These are phyloP conservation scores for Artemisia princeps DNA, from an alignment of 140 eudicot genomes.

Conservation along the genomic window DNA sequence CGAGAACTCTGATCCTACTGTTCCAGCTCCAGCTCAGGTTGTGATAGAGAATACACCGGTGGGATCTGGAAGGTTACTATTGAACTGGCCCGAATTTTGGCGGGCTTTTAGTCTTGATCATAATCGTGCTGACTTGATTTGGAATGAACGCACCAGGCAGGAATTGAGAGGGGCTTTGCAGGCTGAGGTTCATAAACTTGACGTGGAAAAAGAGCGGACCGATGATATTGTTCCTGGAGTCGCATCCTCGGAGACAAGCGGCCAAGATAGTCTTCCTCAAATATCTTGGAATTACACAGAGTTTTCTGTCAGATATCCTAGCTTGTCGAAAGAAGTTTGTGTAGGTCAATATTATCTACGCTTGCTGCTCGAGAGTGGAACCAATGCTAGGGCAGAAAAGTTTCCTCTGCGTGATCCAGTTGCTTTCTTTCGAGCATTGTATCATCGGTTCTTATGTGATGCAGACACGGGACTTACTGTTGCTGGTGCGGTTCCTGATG, in stretches of 20 bases:
- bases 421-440: constrained; percentile 83
- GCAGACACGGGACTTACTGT: constrained; percentile 96
- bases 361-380: constrained; percentile 84
- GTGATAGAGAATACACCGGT: constrained; percentile 79
- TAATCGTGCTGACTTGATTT: constrained; percentile 92
- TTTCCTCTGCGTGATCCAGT: constrained; percentile 91
- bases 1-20: constrained; percentile 46
- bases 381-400: constrained; percentile 62
- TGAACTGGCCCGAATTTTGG: constrained; percentile 97
- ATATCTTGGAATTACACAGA: constrained; percentile 96
- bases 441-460: constrained; percentile 91
- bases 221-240: constrained; percentile 85
- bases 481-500: constrained; percentile 97
- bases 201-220: constrained; percentile 85
- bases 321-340: constrained; percentile 95
- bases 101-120: constrained; percentile 95
- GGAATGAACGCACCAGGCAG: constrained; percentile 98
- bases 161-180: constrained; percentile 74
- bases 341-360: constrained; percentile 93
- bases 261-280: constrained; percentile 64
- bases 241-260: constrained; percentile 38
- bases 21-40: constrained; percentile 99
- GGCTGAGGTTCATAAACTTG: constrained; percentile 92
- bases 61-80: constrained; percentile 83
- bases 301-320: constrained; percentile 75